phyloP scores from a whole-genome alignment of 768 basidiomycete species.

The Galerina marginata region DNA sequence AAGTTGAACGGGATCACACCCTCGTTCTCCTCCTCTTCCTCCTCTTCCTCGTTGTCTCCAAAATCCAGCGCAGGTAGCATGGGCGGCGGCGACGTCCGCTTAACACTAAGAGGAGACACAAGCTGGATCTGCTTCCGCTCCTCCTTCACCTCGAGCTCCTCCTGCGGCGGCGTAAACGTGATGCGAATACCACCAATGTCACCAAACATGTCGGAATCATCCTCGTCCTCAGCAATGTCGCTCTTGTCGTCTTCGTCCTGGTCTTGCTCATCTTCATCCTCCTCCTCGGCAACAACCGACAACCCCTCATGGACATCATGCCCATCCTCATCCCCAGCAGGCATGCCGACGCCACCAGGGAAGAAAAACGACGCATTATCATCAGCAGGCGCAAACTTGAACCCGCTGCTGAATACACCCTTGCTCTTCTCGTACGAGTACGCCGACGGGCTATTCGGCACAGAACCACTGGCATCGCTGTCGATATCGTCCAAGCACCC shows the following conservation, averaged over 20 bases:
- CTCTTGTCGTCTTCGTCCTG: conserved; percentile 41
- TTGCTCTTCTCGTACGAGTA: conserved; percentile 63
- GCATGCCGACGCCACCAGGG: conserved; percentile 45
- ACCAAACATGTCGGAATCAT: conserved; percentile 52
- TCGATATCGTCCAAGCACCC: conserved; percentile 68
- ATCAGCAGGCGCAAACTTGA: conserved; percentile 52
- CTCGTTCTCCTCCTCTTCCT: conserved; percentile 22
- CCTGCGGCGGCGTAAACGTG: conserved; percentile 69
- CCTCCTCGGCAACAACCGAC: conserved; percentile 35
- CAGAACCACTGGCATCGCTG: conserved; percentile 35
- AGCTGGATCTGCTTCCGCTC: conserved; percentile 33
- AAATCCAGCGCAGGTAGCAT: conserved; percentile 41
- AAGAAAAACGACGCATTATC: conserved; percentile 57
- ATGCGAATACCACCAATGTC: conserved; percentile 77
- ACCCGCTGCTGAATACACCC: conserved; percentile 59
- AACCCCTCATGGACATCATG: conserved; percentile 40
- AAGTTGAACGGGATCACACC: conserved; percentile 41
- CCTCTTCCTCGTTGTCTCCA: conserved; percentile 36
- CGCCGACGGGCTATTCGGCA: conserved; percentile 48
- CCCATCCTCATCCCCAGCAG: conserved; percentile 55
- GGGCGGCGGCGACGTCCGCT: conserved; percentile 35
- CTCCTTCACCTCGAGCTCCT: conserved; percentile 36
- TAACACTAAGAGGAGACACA: conserved; percentile 25
- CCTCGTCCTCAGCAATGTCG: conserved; percentile 42
- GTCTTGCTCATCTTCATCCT: conserved; percentile 44